Evolutionary conservation across 2,329 filamentous ascomycete genomes (phyloP).

Genomic region (Clonostachys solani): DNA sequence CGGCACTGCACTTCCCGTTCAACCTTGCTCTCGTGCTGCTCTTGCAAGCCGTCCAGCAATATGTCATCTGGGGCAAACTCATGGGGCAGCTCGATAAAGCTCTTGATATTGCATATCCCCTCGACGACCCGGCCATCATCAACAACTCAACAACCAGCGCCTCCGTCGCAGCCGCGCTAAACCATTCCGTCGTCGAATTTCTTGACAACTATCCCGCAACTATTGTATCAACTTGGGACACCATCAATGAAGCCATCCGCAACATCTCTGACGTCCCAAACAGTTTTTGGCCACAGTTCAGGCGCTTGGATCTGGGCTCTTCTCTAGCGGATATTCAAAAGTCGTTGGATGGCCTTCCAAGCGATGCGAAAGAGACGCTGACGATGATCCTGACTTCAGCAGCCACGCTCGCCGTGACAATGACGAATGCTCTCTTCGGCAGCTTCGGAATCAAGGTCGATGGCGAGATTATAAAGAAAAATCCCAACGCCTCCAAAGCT

Average conservation of each 20-base stretch:
- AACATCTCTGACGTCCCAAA: constrained; percentile 19
- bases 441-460: constrained; percentile 19
- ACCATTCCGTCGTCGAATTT: constrained; percentile 8
- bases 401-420: background rate
- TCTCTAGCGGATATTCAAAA: no score
- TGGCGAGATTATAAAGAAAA: constrained; percentile 9
- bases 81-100: constrained; percentile 17
- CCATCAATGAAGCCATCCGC: constrained; percentile 13
- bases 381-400: constrained; percentile 6
- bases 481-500: constrained; percentile 2
- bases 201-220: background rate
- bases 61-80: constrained; percentile 41
- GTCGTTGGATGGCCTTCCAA: background rate
- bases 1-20: constrained; percentile 56
- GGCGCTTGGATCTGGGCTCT: no score
- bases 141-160: constrained; percentile 1
- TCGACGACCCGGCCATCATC: constrained; percentile 1
- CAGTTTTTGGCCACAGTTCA: constrained; percentile 13
- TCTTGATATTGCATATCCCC: constrained; percentile 6
- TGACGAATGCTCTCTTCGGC: constrained; percentile 20
- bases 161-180: constrained; percentile 11
- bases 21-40: constrained; percentile 59
- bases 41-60: constrained; percentile 57
- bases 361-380: constrained; percentile 4
- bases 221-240: constrained; percentile 3